These are phyloP conservation scores for Leishmania turanica DNA, from an alignment of 208 protist genomes.

Conservation along the genomic window DNA sequence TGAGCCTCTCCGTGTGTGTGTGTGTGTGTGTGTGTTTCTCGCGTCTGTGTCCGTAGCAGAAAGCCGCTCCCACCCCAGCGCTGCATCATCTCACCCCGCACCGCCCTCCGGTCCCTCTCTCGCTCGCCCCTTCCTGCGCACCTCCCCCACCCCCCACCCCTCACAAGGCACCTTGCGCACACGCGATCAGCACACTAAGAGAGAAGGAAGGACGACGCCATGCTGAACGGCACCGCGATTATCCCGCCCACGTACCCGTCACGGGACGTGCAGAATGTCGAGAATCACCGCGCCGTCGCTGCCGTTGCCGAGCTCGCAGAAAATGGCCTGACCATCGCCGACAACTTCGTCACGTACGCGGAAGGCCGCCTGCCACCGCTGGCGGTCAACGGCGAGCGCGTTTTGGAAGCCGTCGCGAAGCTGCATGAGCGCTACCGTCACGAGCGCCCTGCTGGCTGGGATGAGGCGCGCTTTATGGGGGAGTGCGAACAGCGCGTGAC, in stretches of 20 bases:
- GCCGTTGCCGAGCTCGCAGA: conserved; percentile 59
- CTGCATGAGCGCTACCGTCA: conserved; percentile 61
- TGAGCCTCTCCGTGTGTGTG: neutral
- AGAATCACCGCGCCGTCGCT: conserved; percentile 61
- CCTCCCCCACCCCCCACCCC: neutral
- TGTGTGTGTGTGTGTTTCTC: neutral
- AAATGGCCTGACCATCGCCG: conserved; percentile 64
- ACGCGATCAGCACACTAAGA: neutral
- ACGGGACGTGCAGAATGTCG: conserved; percentile 57
- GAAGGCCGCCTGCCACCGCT: conserved; percentile 69
- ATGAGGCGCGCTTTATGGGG: conserved; percentile 62
- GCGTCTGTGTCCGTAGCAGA: neutral
- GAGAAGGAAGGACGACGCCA: neutral
- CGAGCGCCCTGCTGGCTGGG: conserved; percentile 73
- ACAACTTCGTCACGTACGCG: conserved; percentile 75
- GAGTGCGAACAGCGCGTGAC: conserved; percentile 67
- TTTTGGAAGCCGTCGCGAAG: conserved; percentile 38
- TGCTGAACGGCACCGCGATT: conserved; percentile 32
- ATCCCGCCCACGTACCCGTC: conserved; percentile 61
- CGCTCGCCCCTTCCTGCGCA: neutral
- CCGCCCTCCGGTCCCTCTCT: neutral
- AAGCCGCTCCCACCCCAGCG: neutral
- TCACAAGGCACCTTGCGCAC: neutral
- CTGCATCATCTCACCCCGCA: neutral
- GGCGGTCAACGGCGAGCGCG: conserved; percentile 31